Conservation (phyloP, 1,284 basidiomycete species). For the Sparassis latifolia region DNA sequence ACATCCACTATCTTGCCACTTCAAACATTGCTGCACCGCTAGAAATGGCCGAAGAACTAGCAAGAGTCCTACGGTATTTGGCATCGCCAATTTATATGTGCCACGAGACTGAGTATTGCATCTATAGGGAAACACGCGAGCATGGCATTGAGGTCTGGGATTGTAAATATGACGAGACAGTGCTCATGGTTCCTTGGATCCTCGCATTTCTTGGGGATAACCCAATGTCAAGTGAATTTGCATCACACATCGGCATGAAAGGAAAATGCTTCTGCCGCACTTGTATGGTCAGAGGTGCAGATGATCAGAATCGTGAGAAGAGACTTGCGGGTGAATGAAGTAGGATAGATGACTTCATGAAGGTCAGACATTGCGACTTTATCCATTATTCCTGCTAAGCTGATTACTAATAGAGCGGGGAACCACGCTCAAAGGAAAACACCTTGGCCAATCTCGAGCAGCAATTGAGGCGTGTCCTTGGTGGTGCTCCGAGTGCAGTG, state of each 20-base stretch:
- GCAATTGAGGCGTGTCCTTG: conserved; percentile 1
- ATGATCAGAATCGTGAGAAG: background rate
- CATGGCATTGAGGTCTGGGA: conserved; percentile 21
- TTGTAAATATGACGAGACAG: conserved; percentile 16
- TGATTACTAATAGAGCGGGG: background rate
- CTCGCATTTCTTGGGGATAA: conserved; percentile 36
- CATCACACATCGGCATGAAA: conserved; percentile 33
- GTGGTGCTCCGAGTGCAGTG: conserved; percentile 1
- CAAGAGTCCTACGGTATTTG: background rate
- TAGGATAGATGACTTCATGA: background rate
- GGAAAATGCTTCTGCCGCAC: conserved; percentile 34
- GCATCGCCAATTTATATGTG: too few species aligned
- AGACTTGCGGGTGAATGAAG: background rate
- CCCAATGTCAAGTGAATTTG: conserved; percentile 40
- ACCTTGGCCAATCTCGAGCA: background rate
- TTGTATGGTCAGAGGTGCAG: conserved; percentile 25
- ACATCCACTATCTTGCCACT: background rate
- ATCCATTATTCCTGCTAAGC: background rate
- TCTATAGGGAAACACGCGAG: background rate
- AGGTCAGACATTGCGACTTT: background rate
- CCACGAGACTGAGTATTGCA: too few species aligned
- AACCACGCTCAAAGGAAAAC: background rate
- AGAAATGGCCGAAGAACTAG: background rate
- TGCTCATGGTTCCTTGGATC: conserved; percentile 28
- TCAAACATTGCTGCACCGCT: background rate